Conservation (phyloP, 176 grass and related monocot genomes). For the Carex cristatella region DNA sequence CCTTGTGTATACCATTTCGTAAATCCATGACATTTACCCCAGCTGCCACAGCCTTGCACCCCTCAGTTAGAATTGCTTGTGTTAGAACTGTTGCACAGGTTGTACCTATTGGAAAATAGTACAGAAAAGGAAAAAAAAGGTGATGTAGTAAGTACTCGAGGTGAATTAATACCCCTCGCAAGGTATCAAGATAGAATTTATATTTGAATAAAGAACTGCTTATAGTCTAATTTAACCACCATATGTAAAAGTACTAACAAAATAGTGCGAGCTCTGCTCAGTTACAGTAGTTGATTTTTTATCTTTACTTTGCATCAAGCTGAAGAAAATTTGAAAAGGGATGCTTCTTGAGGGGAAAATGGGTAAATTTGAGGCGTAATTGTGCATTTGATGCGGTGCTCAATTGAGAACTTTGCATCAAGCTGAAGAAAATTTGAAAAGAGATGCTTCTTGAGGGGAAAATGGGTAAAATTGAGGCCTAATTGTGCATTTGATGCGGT, state of each 20-base stretch:
- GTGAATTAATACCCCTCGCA: not conserved
- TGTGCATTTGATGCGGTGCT: not conserved
- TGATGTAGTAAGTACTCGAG: not conserved
- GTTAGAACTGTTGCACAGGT: slow-evolving; percentile 92
- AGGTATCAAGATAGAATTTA: not conserved
- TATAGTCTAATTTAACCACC: not conserved
- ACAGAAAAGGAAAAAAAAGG: slow-evolving; percentile 16
- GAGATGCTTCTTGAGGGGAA: not conserved
- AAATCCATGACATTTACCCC: slow-evolving; percentile 91
- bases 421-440: too few relatives aligned
- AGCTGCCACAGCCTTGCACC: slow-evolving; percentile 82
- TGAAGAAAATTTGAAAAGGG: not conserved
- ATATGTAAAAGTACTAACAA: not conserved
- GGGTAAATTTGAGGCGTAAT: not conserved
- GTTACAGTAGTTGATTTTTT: not conserved
- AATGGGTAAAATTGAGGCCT: not conserved
- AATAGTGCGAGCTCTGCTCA: not conserved
- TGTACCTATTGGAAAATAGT: slow-evolving; percentile 58
- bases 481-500: not conserved
- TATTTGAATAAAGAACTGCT: not conserved
- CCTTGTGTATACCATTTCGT: slow-evolving; percentile 76
- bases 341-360: not conserved
- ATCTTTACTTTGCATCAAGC: not conserved
- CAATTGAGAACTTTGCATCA: not conserved
- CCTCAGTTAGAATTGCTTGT: slow-evolving; percentile 86